Evolutionary conservation across 805 yeast genomes (phyloP), one percentile per base, ranked within the genome.

Genomic region (Starmerella asiatica): DNA sequence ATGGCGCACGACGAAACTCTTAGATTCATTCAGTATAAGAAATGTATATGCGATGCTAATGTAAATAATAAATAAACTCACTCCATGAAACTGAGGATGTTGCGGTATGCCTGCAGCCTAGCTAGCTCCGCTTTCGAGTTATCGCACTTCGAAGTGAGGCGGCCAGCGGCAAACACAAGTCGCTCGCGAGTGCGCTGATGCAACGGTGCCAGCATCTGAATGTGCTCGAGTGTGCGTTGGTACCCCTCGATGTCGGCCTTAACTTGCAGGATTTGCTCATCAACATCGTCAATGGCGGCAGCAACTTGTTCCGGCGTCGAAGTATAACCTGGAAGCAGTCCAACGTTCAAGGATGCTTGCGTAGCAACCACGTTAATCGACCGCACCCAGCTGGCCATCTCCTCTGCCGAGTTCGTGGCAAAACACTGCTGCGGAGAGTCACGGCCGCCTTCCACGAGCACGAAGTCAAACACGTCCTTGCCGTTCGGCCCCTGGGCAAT

Each of bases 351-450:
- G 7, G 48, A 35, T 28, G 64, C 65, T 39, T 71, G 54, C 0
- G 76, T 64, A 1, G 75, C 65, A 6, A 71, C 59, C 46, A 63
- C 68, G 47, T 75, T 75, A 50, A 75, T 70, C 6, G 70, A 56
- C 26, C 61, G 62, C 29, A 76, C 65, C 86, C 86, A 79, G 18
- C 69, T 68, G n/a, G 57, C 52, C 56, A 69, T 59, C 30, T 75
- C 81, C 18, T 57, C 56, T n/a, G 55, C 53, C 18, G 60, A 58
- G 5, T 53, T 57, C 12, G 75, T 72, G 59, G 69, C 40, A 61
- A 57, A 49, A 57, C 58, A 55, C 43, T 58, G 61, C 31, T 54
- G 56, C n/a, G 53, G 40, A 6, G 55, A 56, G 12, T 55, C 59
- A 12, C 56, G 42, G 15, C 54, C 51, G 3, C 56, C 54, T 3